Conservation (phyloP, 768 basidiomycete species). For the Lyophyllum atratum region DNA sequence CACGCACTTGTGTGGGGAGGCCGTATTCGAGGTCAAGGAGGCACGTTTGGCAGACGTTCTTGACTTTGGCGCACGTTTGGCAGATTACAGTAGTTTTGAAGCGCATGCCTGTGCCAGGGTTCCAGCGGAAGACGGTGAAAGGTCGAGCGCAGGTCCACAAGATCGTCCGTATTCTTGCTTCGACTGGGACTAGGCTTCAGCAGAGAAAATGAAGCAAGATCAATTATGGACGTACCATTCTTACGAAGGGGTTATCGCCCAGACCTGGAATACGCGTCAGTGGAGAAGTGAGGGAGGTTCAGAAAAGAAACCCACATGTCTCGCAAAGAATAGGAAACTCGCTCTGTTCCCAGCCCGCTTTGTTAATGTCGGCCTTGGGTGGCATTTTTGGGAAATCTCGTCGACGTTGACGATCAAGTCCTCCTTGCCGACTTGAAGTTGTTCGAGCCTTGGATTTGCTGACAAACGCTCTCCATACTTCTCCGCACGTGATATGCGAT, state of each 20-base stretch:
- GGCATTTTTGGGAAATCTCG: constrained; percentile 44
- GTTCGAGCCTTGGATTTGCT: constrained; percentile 1
- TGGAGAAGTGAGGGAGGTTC: not conserved
- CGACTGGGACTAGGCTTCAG: constrained; percentile 54
- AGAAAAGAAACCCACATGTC: constrained; percentile 61
- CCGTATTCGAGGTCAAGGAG: constrained; percentile 95
- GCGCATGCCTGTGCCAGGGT: constrained; percentile 89
- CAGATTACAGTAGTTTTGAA: constrained; percentile 98
- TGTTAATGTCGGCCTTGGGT: constrained; percentile 91
- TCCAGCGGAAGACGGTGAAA: constrained; percentile 98
- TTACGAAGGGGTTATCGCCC: constrained; percentile 88
- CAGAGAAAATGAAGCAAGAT: not conserved
- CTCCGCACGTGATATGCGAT: not conserved
- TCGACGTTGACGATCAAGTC: constrained; percentile 16
- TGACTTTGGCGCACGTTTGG: constrained; percentile 95
- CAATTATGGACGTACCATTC: constrained; percentile 68
- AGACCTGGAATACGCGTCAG: constrained; percentile 52
- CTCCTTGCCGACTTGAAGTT: too few species aligned
- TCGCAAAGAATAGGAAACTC: constrained; percentile 95
- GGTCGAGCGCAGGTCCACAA: constrained; percentile 96
- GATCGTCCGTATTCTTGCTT: constrained; percentile 97
- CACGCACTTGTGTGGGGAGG: constrained; percentile 94
- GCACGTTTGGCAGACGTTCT: constrained; percentile 98
- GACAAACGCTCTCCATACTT: constrained; percentile 8
- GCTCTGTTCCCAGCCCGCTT: constrained; percentile 92